Evolutionary conservation across 768 basidiomycete genomes (phyloP).

Genomic region (Boletus reticulatus): DNA sequence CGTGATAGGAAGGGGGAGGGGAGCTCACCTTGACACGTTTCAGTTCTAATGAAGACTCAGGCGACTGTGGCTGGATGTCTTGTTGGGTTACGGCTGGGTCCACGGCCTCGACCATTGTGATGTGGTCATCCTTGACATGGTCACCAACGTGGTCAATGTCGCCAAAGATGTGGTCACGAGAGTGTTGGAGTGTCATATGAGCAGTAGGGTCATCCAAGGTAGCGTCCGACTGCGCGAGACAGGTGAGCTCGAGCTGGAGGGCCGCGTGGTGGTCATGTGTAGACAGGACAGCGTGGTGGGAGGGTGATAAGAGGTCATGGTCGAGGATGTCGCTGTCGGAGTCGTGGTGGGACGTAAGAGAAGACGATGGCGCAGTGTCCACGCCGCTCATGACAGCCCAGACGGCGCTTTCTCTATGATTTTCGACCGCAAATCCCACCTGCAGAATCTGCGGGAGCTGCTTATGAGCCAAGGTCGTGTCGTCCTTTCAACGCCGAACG

Average conservation of each 20-base stretch:
- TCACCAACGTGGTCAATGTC: constrained; percentile 35
- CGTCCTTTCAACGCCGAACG: constrained; percentile 24
- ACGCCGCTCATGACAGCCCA: constrained; percentile 42
- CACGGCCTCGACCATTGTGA: constrained; percentile 34
- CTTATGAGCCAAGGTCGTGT: constrained; percentile 19
- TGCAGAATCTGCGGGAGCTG: constrained; percentile 17
- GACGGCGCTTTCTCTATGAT: constrained; percentile 19
- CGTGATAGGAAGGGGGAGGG: constrained; percentile 18
- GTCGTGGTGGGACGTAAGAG: constrained; percentile 30
- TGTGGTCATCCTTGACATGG: constrained; percentile 31
- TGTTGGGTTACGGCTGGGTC: constrained; percentile 44
- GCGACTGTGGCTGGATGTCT: constrained; percentile 59
- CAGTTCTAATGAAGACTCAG: constrained; percentile 68
- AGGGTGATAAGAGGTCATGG: constrained; percentile 32
- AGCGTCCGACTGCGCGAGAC: constrained; percentile 26
- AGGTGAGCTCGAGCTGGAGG: constrained; percentile 28
- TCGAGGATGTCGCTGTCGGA: constrained; percentile 32
- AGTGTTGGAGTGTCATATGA: constrained; percentile 28
- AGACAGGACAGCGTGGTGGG: constrained; percentile 27
- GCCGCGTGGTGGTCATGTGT: constrained; percentile 33
- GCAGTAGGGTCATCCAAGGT: constrained; percentile 24
- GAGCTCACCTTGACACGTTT: constrained; percentile 80
- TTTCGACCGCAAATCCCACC: constrained; percentile 22
- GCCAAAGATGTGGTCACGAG: constrained; percentile 32
- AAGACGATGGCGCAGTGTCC: constrained; percentile 33